These are phyloP conservation scores for Apiotrichum veenhuisii DNA, from an alignment of 1,284 basidiomycete genomes.

Conservation along the genomic window DNA sequence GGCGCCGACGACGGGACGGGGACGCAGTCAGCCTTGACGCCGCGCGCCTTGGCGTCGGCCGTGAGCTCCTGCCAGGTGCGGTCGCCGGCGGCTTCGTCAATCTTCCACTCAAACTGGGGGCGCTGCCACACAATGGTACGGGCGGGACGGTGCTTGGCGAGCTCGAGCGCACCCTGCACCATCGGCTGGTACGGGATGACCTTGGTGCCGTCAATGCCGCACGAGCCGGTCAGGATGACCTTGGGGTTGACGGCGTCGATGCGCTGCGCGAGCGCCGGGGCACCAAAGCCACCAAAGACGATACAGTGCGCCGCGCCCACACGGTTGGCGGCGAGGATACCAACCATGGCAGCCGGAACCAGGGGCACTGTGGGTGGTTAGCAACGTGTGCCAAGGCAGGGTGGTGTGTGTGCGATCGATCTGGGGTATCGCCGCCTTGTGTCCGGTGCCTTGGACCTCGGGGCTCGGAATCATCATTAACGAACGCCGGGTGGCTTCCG, in stretches of 20 bases:
- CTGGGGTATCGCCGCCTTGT: too few species aligned
- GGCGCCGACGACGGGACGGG: slow-evolving; percentile 15
- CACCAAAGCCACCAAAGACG: slow-evolving; percentile 93
- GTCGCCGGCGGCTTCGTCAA: slow-evolving; percentile 13
- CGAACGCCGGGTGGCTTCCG: too few species aligned
- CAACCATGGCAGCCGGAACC: slow-evolving; percentile 55
- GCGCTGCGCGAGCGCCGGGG: slow-evolving; percentile 87
- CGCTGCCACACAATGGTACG: slow-evolving; percentile 91
- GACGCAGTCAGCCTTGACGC: slow-evolving; percentile 12
- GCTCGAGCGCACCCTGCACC: slow-evolving; percentile 9
- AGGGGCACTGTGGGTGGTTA: slow-evolving; percentile 38
- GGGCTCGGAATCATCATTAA: too few species aligned
- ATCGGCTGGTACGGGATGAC: slow-evolving; percentile 15
- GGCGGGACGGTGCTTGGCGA: slow-evolving; percentile 2
- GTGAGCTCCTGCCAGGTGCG: slow-evolving; percentile 13
- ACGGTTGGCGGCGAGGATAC: slow-evolving; percentile 86
- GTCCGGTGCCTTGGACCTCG: too few species aligned
- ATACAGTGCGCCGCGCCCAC: slow-evolving; percentile 96
- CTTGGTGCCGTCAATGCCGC: slow-evolving; percentile 28
- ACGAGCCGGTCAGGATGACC: slow-evolving; percentile 83
- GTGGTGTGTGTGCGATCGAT: too few species aligned
- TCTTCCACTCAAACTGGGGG: slow-evolving; percentile 22
- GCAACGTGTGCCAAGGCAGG: not conserved
- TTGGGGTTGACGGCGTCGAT: slow-evolving; percentile 78
- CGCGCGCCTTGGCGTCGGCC: slow-evolving; percentile 11